Conservation (phyloP, 2,329 filamentous ascomycete species). For the Apiospora malaysiana region DNA sequence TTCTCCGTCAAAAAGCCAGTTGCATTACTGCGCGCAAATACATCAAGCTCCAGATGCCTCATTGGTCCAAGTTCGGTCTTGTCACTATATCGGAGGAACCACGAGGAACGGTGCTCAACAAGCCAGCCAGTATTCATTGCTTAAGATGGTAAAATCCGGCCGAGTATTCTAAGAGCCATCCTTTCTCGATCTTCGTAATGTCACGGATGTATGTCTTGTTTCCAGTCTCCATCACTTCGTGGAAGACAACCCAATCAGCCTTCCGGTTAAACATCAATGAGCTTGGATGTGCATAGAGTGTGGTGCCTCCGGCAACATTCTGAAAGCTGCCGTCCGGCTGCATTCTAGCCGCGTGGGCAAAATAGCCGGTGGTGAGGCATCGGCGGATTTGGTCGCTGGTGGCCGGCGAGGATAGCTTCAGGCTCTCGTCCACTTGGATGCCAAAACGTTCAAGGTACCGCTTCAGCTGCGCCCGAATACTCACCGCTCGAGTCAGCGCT, state of each 20-base stretch:
- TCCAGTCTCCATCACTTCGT: constrained; percentile 88
- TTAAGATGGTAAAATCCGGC: constrained; percentile 75
- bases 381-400: constrained; percentile 77
- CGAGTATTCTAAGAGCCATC: constrained; percentile 90
- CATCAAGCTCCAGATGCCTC: background rate
- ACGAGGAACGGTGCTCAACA: background rate
- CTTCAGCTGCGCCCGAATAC: constrained; percentile 84
- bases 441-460: constrained; percentile 87
- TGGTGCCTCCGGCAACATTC: constrained; percentile 79
- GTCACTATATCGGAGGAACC: background rate
- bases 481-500: constrained; percentile 79
- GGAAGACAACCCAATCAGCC: constrained; percentile 95
- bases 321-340: constrained; percentile 89
- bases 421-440: constrained; percentile 69
- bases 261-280: constrained; percentile 96
- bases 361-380: constrained; percentile 89
- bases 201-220: constrained; percentile 91
- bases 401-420: constrained; percentile 46
- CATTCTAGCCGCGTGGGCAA: constrained; percentile 93
- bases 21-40: background rate
- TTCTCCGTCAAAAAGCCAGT: background rate
- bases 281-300: constrained; percentile 86
- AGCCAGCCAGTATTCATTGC: constrained; percentile 43
- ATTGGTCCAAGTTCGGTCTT: background rate
- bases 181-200: constrained; percentile 90